A percentile compares a stretch with the other conserved stretches of the same genome.
Evolutionary conservation across 2,329 filamentous ascomycete species (phyloP).

Genomic region (Aspergillus ochraceoroseus): DNA sequence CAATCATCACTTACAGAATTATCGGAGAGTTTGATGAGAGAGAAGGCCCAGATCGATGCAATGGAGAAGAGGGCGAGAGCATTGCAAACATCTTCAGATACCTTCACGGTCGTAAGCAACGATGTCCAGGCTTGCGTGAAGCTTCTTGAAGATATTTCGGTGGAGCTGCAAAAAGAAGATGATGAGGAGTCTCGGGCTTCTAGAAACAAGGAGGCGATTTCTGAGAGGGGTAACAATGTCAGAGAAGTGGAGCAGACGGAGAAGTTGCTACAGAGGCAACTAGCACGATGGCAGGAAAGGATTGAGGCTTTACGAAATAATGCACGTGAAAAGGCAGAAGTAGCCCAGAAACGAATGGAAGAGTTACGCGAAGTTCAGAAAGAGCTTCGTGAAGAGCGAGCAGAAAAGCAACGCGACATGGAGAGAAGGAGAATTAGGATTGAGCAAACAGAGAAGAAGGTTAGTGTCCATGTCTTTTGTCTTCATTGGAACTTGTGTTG

Average conservation of each 20-base stretch:
- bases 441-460: constrained; percentile 98
- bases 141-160: constrained; percentile 77
- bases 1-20: constrained; percentile 79
- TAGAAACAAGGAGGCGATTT: constrained; percentile 78
- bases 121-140: constrained; percentile 87
- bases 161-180: constrained; percentile 84
- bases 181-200: constrained; percentile 77
- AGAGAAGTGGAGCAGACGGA: constrained; percentile 88
- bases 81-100: constrained; percentile 85
- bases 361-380: constrained; percentile 75
- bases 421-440: constrained; percentile 88
- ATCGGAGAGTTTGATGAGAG: constrained; percentile 67
- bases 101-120: constrained; percentile 74
- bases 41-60: constrained; percentile 79
- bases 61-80: constrained; percentile 84
- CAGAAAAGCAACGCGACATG: constrained; percentile 84
- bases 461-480: constrained; percentile 35
- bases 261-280: constrained; percentile 72
- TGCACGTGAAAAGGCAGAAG: constrained; percentile 72
- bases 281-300: constrained; percentile 78
- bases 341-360: constrained; percentile 84
- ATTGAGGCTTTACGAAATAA: constrained; percentile 78
- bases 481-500: background rate
- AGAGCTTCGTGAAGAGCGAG: constrained; percentile 75
- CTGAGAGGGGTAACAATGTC: constrained; percentile 82